Percentiles rank a stretch among this genome's conserved stretches.
phyloP scores from a whole-genome alignment of 805 yeast genomes.

The Candida parachauliodes region DNA sequence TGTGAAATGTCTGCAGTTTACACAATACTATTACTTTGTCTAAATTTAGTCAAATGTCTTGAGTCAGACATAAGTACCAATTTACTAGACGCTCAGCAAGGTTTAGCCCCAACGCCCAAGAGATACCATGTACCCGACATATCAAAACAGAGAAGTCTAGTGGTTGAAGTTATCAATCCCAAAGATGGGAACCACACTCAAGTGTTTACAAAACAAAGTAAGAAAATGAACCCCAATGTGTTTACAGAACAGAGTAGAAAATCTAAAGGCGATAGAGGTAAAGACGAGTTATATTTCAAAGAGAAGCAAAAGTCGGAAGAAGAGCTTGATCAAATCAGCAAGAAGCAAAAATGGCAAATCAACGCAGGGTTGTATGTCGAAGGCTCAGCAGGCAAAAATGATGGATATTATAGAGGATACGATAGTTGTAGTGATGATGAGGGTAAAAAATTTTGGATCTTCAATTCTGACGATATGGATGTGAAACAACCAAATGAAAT shows the following conservation, averaged over 20 bases:
- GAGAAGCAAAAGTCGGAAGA: conserved; percentile 1
- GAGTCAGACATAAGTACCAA: too few species aligned
- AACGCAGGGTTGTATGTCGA: conserved; percentile 8
- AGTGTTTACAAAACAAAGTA: too few species aligned
- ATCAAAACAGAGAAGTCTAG: too few species aligned
- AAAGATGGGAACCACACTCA: not conserved
- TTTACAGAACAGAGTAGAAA: conserved; percentile 2
- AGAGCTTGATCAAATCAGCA: conserved; percentile 1
- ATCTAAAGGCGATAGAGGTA: not conserved
- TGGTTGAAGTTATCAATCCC: not conserved
- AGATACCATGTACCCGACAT: too few species aligned
- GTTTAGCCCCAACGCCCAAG: too few species aligned
- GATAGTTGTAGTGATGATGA: conserved; percentile 2
- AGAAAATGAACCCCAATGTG: too few species aligned
- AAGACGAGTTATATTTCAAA: not conserved
- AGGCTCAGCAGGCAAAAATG: not conserved
- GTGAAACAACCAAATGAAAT: not conserved
- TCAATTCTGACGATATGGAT: not conserved
- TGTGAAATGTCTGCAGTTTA: too few species aligned
- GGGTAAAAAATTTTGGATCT: conserved; percentile 4
- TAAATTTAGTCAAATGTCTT: too few species aligned
- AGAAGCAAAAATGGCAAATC: conserved; percentile 5
- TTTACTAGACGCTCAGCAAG: too few species aligned
- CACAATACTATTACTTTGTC: too few species aligned
- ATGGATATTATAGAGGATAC: not conserved